Evolutionary conservation across 768 basidiomycete genomes (phyloP).

Genomic region (Tricholoma sp.): DNA sequence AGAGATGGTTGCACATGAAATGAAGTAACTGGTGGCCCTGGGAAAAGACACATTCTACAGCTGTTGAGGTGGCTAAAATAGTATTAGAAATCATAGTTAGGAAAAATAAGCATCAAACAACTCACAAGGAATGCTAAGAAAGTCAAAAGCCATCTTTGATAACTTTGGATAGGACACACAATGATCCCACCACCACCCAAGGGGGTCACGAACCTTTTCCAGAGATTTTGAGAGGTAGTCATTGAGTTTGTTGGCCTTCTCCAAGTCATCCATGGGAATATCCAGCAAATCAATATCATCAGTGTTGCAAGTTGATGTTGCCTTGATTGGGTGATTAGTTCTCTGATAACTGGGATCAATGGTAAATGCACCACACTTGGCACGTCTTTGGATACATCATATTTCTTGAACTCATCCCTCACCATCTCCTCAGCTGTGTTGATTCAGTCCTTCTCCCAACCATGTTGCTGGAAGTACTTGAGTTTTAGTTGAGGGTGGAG

Average conservation of each 20-base stretch:
- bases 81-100: too few species aligned
- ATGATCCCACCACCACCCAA: background rate
- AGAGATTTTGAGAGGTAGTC: background rate
- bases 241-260: background rate
- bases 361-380: background rate
- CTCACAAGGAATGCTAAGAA: background rate
- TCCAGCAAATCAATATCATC: background rate
- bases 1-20: background rate
- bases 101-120: too few species aligned
- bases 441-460: constrained; percentile 29
- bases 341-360: background rate
- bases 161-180: background rate
- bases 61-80: too few species aligned
- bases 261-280: background rate
- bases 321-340: background rate
- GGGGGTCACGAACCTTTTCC: background rate
- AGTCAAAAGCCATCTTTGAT: background rate
- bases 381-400: background rate
- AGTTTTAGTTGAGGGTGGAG: constrained; percentile 32
- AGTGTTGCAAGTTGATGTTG: background rate
- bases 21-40: background rate
- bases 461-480: constrained; percentile 23
- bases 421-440: constrained; percentile 18
- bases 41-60: too few species aligned
- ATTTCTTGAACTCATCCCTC: constrained; percentile 13